A percentile compares a stretch with the other conserved stretches of the same genome.
These are phyloP conservation scores for Aciculosporium take DNA, from an alignment of 2,329 filamentous ascomycete genomes.

Conservation along the genomic window DNA sequence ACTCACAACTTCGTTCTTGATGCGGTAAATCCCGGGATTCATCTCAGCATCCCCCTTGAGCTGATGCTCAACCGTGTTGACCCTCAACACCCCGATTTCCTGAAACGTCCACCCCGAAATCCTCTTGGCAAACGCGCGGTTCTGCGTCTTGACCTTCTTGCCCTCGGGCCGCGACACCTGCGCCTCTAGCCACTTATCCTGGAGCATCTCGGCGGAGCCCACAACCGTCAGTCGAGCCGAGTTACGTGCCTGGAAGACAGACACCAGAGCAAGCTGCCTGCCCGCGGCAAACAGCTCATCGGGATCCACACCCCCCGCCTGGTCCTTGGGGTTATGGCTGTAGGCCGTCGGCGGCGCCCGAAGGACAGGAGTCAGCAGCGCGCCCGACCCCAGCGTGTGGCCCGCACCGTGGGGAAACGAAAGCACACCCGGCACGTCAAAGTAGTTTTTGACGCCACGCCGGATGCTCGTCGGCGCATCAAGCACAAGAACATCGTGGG, in stretches of 20 bases:
- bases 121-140: slow-evolving; percentile 73
- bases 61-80: slow-evolving; percentile 71
- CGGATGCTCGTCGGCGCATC: slow-evolving; percentile 52
- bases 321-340: slow-evolving; percentile 86
- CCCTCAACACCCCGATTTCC: slow-evolving; percentile 77
- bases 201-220: slow-evolving; percentile 73
- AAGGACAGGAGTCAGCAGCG: slow-evolving; percentile 68
- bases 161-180: slow-evolving; percentile 50
- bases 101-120: slow-evolving; percentile 94
- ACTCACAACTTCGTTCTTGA: slow-evolving; percentile 94
- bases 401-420: slow-evolving; percentile 73
- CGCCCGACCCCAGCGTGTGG: slow-evolving; percentile 65
- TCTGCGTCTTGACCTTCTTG: slow-evolving; percentile 49
- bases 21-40: slow-evolving; percentile 82
- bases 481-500: slow-evolving; percentile 78
- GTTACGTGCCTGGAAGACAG: slow-evolving; percentile 80
- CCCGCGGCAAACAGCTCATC: slow-evolving; percentile 81
- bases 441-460: slow-evolving; percentile 61
- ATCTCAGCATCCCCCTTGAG: slow-evolving; percentile 39
- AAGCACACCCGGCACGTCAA: slow-evolving; percentile 45
- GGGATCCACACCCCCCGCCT: slow-evolving; percentile 43
- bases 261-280: slow-evolving; percentile 70
- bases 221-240: slow-evolving; percentile 78
- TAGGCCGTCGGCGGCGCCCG: slow-evolving; percentile 77
- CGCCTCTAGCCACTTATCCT: slow-evolving; percentile 78